phyloP scores from a whole-genome alignment of 148 eudicot genomes.

The Diospyros lotus region DNA sequence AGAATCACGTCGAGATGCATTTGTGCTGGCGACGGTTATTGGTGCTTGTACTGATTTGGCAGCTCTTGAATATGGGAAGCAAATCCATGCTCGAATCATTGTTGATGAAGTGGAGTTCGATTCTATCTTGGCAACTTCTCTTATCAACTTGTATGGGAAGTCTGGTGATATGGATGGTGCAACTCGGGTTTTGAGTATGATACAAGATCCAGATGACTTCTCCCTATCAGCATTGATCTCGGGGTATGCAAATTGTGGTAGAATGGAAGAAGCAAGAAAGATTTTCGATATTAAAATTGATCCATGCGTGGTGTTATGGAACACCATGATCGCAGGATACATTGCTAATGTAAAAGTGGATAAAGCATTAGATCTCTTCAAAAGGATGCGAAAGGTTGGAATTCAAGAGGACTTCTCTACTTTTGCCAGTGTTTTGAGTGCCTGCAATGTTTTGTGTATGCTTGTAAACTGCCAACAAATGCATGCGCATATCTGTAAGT shows the following conservation, averaged over 20 bases:
- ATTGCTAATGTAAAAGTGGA: slow-evolving; percentile 33
- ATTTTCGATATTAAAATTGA: slow-evolving; percentile 31
- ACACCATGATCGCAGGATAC: slow-evolving; percentile 79
- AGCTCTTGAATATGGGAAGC: slow-evolving; percentile 63
- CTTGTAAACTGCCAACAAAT: slow-evolving; percentile 51
- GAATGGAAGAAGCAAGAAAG: slow-evolving; percentile 64
- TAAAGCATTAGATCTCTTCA: slow-evolving; percentile 49
- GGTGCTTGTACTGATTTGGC: slow-evolving; percentile 71
- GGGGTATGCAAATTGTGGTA: slow-evolving; percentile 59
- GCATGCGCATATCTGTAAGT: slow-evolving; percentile 52
- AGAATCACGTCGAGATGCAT: slow-evolving; percentile 39
- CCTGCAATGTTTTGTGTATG: slow-evolving; percentile 45
- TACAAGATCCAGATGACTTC: slow-evolving; percentile 56
- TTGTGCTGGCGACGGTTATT: slow-evolving; percentile 60
- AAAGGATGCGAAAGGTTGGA: slow-evolving; percentile 47
- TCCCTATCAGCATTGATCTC: slow-evolving; percentile 85
- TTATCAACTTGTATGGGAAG: slow-evolving; percentile 80
- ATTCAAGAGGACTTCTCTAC: slow-evolving; percentile 53
- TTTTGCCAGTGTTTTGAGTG: slow-evolving; percentile 53
- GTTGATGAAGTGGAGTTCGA: slow-evolving; percentile 54
- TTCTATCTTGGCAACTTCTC: slow-evolving; percentile 67
- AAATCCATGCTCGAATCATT: slow-evolving; percentile 63
- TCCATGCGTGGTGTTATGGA: slow-evolving; percentile 67
- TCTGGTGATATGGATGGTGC: slow-evolving; percentile 68
- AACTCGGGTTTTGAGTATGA: slow-evolving; percentile 26